Base-by-base conservation (phyloP, 2,329 filamentous ascomycete genomes). In the Drechmeria coniospora region DNA sequence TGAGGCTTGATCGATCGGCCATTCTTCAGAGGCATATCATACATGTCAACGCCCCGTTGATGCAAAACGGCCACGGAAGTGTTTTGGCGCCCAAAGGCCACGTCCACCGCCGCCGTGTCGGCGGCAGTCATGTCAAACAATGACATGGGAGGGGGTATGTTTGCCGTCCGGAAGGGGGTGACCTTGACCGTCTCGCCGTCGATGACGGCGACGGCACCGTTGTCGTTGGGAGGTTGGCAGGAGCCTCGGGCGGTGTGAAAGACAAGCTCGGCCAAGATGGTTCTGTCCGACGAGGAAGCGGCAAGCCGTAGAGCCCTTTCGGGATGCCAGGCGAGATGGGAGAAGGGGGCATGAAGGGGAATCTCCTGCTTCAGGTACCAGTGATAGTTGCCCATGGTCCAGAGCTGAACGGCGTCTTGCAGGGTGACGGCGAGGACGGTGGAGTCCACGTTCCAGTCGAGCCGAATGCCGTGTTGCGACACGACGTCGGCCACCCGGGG, bases 301-400 rank as follows among this genome's bases (percentile, higher is more conserved):
- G 70, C 63, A 26, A 90, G 62, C 10, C 72, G 68, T 19, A 94
- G 57, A 4, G 84, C 59, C 48, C 79, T 84, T 46, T 95, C 90
- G 1, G 82, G 71, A 49, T 98, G 83, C 90, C 90, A 98, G 1
- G 59, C 47, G n/a, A 71, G 37, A 21, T 47, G 41, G 25, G 44
- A 28, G 21, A 51, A 42, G 4, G 42, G 39, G 9, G 40, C 43
- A 6, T 49, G 41, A 6, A 65, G 56, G 6, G 58, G 54, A 6
- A 94, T 63, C 47, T 94, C 84, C 49, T 93, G 84, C 56, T 98
- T 98, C 11, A 98, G 63, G 50, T 95, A 95, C 70, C 90, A 98
- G 48, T 95, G 82, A 41, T 98, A 98, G 50, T 98, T 98, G 13
- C 83, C 80, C 66, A 79, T 93, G 1, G 84, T 93, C 90, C 90